Conservation (phyloP, 495 filamentous ascomycete genomes). For the Immersiella caudata region DNA sequence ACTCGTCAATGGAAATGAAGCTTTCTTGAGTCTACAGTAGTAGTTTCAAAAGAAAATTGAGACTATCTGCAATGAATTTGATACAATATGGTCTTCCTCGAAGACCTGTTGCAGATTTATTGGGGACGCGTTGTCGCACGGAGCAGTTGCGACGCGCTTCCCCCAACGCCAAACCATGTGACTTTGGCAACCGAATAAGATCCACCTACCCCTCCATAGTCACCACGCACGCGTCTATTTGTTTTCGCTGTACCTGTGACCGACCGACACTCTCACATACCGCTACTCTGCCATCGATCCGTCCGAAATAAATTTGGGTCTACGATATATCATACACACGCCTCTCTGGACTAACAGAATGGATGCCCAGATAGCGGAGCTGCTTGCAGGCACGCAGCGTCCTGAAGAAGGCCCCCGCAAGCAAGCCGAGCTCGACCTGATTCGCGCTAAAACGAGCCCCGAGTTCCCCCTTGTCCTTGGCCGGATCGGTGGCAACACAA, state of each 20-base stretch:
- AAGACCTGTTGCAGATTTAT: no score
- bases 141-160: background rate
- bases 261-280: conserved; percentile 5
- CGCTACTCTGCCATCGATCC: conserved; percentile 13
- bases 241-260: background rate
- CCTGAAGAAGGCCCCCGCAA: conserved; percentile 68
- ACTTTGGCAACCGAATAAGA: background rate
- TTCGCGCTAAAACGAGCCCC: conserved; percentile 61
- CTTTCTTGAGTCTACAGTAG: no score
- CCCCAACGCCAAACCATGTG: conserved; percentile 17
- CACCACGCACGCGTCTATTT: background rate
- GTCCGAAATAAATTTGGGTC: background rate
- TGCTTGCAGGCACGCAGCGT: conserved; percentile 80
- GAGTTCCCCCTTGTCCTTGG: conserved; percentile 77
- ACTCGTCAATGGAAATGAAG: no score
- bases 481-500: conserved; percentile 74
- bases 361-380: conserved; percentile 81
- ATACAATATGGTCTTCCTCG: no score
- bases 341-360: conserved; percentile 48
- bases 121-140: no score
- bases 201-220: no score
- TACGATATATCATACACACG: background rate
- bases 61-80: no score
- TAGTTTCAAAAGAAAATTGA: no score
- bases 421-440: conserved; percentile 76